phyloP scores from a whole-genome alignment of 257 asterid genomes.

The Phtheirospermum japonicum region DNA sequence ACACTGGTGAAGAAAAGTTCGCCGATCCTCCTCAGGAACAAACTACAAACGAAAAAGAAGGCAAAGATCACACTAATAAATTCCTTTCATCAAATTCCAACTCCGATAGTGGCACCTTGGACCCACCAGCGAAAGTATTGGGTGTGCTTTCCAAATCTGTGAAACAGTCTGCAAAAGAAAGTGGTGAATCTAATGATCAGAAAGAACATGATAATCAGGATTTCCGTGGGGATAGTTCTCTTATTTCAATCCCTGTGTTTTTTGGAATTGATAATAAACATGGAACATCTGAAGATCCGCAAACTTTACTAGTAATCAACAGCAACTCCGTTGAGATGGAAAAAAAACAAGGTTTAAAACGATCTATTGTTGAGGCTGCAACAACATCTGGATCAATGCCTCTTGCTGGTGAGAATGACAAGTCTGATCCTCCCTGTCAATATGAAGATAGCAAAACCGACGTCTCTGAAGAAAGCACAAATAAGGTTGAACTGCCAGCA shows the following conservation, averaged over 20 bases:
- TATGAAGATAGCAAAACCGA: constrained; percentile 23
- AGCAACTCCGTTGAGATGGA: constrained; percentile 28
- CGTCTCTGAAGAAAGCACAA: constrained; percentile 22
- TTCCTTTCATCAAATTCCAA: constrained; percentile 27
- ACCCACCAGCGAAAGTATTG: constrained; percentile 22
- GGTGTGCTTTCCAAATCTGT: constrained; percentile 22
- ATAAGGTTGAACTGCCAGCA: constrained; percentile 21
- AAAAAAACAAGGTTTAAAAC: constrained; percentile 29
- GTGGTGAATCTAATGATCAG: constrained; percentile 27
- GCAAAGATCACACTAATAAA: constrained; percentile 20
- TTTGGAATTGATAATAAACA: constrained; percentile 27
- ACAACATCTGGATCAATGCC: constrained; percentile 25
- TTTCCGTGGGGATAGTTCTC: constrained; percentile 27
- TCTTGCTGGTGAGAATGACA: constrained; percentile 29
- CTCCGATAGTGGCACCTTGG: constrained; percentile 27
- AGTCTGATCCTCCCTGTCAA: constrained; percentile 25
- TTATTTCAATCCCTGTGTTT: constrained; percentile 30
- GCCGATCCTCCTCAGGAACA: constrained; percentile 26
- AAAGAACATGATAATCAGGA: constrained; percentile 23
- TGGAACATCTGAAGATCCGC: constrained; percentile 32
- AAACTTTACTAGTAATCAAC: constrained; percentile 13
- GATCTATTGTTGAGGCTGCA: constrained; percentile 25
- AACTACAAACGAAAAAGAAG: constrained; percentile 25
- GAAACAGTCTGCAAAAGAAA: constrained; percentile 26
- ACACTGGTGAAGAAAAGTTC: constrained; percentile 20